Evolutionary conservation across 164 flowering plant genomes (phyloP).

Genomic region (Liquidambar formosana): DNA sequence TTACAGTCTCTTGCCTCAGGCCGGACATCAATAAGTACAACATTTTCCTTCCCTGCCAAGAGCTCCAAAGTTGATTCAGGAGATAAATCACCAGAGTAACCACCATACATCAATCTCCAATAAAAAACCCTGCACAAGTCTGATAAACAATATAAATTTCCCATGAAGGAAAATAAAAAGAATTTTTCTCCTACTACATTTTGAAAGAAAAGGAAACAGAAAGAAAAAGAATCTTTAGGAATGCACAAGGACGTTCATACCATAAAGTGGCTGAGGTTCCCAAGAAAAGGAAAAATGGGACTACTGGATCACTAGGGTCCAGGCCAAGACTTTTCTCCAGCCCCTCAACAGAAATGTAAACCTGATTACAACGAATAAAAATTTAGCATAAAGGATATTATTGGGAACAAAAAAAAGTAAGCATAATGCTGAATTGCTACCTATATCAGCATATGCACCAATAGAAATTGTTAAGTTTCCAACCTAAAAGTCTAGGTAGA

Average conservation of each 20-base stretch:
- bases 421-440: background rate
- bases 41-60: slow-evolving; percentile 54
- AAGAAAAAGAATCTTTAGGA: background rate
- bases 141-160: slow-evolving; percentile 44
- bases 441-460: background rate
- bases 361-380: slow-evolving; percentile 38
- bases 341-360: slow-evolving; percentile 52
- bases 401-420: background rate
- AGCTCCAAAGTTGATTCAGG: slow-evolving; percentile 66
- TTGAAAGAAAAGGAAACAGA: background rate
- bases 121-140: slow-evolving; percentile 80
- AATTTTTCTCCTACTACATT: background rate
- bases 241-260: slow-evolving; percentile 46
- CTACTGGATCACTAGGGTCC: slow-evolving; percentile 80
- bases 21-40: slow-evolving; percentile 82
- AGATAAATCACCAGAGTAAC: slow-evolving; percentile 89
- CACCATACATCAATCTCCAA: slow-evolving; percentile 67
- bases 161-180: slow-evolving; percentile 13
- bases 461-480: too few relatives aligned
- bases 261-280: slow-evolving; percentile 70
- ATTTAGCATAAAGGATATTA: slow-evolving; percentile 3
- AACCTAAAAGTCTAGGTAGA: too few relatives aligned
- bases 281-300: slow-evolving; percentile 61
- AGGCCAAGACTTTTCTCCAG: slow-evolving; percentile 73
- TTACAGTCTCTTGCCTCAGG: slow-evolving; percentile 94